phyloP scores from a whole-genome alignment of 345 rosid genomes.

The Ailanthus altissimus region DNA sequence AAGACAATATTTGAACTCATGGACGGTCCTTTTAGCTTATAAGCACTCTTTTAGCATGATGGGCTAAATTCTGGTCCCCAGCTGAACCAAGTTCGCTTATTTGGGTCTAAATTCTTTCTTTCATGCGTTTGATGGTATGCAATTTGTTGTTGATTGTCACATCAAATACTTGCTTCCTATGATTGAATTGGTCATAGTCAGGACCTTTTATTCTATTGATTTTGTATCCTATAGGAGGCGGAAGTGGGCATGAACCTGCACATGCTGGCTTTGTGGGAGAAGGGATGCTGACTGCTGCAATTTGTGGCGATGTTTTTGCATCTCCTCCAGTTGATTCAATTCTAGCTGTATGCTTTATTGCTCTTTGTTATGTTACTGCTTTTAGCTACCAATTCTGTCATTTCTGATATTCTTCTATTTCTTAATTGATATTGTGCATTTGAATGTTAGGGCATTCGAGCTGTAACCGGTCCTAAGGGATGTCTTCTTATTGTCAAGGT shows the following conservation, averaged over 20 bases:
- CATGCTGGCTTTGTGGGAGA: slow-evolving; percentile 99
- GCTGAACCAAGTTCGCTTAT: neutral
- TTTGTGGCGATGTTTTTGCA: slow-evolving; percentile 93
- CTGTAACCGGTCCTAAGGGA: slow-evolving; percentile 96
- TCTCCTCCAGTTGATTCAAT: slow-evolving; percentile 95
- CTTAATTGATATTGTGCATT: slow-evolving; percentile 16
- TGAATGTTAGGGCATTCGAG: slow-evolving; percentile 80
- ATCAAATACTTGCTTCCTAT: neutral
- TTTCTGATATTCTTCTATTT: slow-evolving; percentile 4
- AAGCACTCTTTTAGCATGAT: neutral
- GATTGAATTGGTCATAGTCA: neutral
- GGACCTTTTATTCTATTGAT: slow-evolving; percentile 12
- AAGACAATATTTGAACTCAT: too few relatives aligned
- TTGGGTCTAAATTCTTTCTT: neutral
- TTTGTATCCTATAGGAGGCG: slow-evolving; percentile 63
- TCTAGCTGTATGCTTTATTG: slow-evolving; percentile 66
- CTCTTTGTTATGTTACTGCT: neutral
- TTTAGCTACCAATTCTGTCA: neutral
- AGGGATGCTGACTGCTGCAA: slow-evolving; percentile 98
- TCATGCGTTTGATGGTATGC: neutral
- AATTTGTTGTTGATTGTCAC: neutral
- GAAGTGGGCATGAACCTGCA: slow-evolving; percentile 99
- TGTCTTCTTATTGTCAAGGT: slow-evolving; percentile 94
- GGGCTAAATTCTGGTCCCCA: neutral
- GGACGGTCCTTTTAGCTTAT: too few relatives aligned